These are phyloP conservation scores for Pseudomassariella vexata DNA, from an alignment of 2,329 filamentous ascomycete species.

Conservation along the genomic window DNA sequence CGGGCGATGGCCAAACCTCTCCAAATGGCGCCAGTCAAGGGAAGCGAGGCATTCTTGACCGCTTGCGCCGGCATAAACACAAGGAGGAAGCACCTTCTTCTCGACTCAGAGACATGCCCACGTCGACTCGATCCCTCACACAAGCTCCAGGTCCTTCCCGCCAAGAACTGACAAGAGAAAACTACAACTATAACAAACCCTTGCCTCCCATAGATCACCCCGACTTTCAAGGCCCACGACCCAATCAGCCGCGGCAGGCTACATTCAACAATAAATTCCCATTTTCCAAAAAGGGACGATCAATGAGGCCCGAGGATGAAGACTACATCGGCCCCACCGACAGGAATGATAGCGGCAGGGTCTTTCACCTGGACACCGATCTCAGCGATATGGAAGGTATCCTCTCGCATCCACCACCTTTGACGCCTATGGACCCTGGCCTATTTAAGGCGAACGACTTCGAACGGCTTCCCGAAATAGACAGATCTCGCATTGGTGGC, in stretches of 20 bases:
- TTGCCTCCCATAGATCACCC: constrained; percentile 20
- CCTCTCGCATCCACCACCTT: constrained; percentile 61
- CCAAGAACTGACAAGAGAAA: constrained; percentile 35
- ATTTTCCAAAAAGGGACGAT: constrained; percentile 52
- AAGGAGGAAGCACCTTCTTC: constrained; percentile 45
- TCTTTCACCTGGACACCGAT: constrained; percentile 82
- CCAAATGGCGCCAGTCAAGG: constrained; percentile 41
- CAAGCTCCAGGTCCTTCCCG: constrained; percentile 44
- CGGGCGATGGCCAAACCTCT: constrained; percentile 51
- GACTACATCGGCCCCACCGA: constrained; percentile 58
- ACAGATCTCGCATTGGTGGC: constrained; percentile 34
- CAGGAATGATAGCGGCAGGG: constrained; percentile 49
- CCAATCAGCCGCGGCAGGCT: constrained; percentile 31
- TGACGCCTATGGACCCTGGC: constrained; percentile 63
- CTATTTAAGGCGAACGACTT: constrained; percentile 28
- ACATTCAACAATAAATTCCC: constrained; percentile 60
- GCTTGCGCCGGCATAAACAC: constrained; percentile 45
- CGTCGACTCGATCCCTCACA: constrained; percentile 49
- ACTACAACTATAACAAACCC: constrained; percentile 28
- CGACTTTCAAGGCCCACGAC: constrained; percentile 13
- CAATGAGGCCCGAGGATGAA: constrained; percentile 43
- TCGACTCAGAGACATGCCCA: constrained; percentile 41
- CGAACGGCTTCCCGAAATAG: constrained; percentile 18
- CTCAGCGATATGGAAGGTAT: constrained; percentile 90
- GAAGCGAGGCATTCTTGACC: constrained; percentile 45